Evolutionary conservation across 441 rosid genomes (phyloP), one percentile per base, ranked within the genome.

Genomic region (Mallotus repandus): DNA sequence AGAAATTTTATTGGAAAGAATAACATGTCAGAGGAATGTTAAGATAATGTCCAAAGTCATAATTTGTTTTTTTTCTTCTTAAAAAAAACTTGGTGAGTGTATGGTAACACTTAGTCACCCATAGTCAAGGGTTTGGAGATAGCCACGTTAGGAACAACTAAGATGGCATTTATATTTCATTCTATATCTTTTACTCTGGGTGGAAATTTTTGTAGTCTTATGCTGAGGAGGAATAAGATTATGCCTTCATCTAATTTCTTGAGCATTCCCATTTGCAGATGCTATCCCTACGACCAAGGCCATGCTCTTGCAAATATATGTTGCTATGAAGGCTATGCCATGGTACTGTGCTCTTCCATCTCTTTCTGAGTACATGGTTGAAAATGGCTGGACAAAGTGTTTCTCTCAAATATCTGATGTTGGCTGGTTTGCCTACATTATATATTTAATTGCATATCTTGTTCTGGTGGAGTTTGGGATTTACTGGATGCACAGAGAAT

Each of bases 261-360:
- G 67, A 71, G 38, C 54, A 55, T 25, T 77, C 58, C 69, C 29
- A 49, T 29, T 43, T 82, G 86, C 90, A 95, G 99, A 95, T 87
- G 93, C 90, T 43, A 84, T 91, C 53, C 99, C 99, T 67, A 77
- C 98, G 32, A 91, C 59, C 60, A 89, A 83, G 76, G 90, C 98
- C 55, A 95, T 95, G 94, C 81, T 86, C 57, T 74, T 89, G 82
- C 99, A 95, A 79, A 92, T 95, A 54, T 91, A 74, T 82, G 99
- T 95, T 69, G 92, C 97, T 16, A 93, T 93, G 99, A 92, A 95
- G 82, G 89, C 98, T 45, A 91, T 91, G 97, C 97, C 98, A n/a
- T 95, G 89, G 87, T 95, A 95, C 85, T 73, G 80, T 78, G 85
- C 80, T 68, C 93, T 95, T 74, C 99, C 99, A 73, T 82, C 97